These are phyloP conservation scores for Hypoxylon sp. DNA, from an alignment of 2,329 filamentous ascomycete genomes.

Conservation along the genomic window DNA sequence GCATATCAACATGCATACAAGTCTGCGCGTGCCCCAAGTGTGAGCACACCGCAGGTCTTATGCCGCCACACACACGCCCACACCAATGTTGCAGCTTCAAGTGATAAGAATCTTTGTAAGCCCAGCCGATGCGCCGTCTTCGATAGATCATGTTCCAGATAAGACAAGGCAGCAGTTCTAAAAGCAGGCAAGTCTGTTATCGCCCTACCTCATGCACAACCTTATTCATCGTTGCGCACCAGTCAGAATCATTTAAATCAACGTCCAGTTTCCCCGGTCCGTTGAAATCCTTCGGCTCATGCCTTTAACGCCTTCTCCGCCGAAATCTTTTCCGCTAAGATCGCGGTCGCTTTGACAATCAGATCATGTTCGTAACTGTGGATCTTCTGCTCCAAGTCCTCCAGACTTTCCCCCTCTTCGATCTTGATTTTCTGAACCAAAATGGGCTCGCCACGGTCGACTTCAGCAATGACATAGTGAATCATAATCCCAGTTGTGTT, in stretches of 20 bases:
- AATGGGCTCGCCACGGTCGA: slow-evolving; percentile 78
- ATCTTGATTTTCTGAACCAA: slow-evolving; percentile 72
- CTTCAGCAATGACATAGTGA: slow-evolving; percentile 77
- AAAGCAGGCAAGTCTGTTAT: slow-evolving; percentile 1
- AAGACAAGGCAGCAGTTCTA: slow-evolving; percentile 9
- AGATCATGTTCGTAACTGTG: slow-evolving; percentile 76
- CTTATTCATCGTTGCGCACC: slow-evolving; percentile 2
- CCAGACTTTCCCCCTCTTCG: slow-evolving; percentile 69
- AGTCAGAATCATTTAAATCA: not conserved
- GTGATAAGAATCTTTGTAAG: not conserved
- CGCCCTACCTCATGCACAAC: slow-evolving; percentile 3
- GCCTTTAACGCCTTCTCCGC: slow-evolving; percentile 42
- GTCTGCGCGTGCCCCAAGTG: slow-evolving; percentile 10
- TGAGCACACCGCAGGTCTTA: slow-evolving; percentile 6
- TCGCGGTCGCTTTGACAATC: slow-evolving; percentile 74
- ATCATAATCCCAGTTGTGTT: slow-evolving; percentile 81
- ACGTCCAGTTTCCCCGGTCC: slow-evolving; percentile 5
- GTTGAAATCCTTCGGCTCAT: slow-evolving; percentile 11
- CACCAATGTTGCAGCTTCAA: slow-evolving; percentile 7
- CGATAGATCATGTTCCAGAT: not conserved
- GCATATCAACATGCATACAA: slow-evolving; percentile 14
- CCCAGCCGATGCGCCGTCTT: not conserved
- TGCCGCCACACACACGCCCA: not conserved
- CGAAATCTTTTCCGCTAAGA: slow-evolving; percentile 47
- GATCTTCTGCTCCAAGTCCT: slow-evolving; percentile 73